A percentile compares a stretch with the other conserved stretches of the same genome.
phyloP scores from a whole-genome alignment of 2,329 filamentous ascomycete genomes.

The Penicillium sp. region DNA sequence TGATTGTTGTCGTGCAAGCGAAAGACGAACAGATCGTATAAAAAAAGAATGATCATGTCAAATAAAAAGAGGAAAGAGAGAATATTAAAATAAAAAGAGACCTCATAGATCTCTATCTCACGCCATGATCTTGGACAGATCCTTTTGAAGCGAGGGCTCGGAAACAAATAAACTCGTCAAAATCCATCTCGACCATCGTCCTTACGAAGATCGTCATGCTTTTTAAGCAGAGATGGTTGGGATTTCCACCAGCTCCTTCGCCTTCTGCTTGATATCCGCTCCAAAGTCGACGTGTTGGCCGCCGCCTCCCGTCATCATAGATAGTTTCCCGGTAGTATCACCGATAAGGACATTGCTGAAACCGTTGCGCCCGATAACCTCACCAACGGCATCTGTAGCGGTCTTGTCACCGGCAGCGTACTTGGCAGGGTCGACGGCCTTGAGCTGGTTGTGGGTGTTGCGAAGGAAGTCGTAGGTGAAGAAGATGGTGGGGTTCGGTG shows the following conservation, averaged over 20 bases:
- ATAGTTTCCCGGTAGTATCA: slow-evolving; percentile 33
- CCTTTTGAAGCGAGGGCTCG: too few relatives aligned
- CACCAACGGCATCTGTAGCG: slow-evolving; percentile 19
- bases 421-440: slow-evolving; percentile 28
- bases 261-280: slow-evolving; percentile 30
- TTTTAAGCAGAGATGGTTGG: too few relatives aligned
- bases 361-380: slow-evolving; percentile 33
- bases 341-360: slow-evolving; percentile 33
- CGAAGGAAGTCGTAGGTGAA: slow-evolving; percentile 71
- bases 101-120: neutral
- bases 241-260: too few relatives aligned
- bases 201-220: too few relatives aligned
- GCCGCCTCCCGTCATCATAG: slow-evolving; percentile 34
- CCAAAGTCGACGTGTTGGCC: slow-evolving; percentile 34
- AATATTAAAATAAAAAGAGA: neutral
- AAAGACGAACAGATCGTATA: neutral
- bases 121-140: too few relatives aligned
- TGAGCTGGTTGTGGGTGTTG: slow-evolving; percentile 62
- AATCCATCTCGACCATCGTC: too few relatives aligned
- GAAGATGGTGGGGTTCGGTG: slow-evolving; percentile 33
- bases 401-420: slow-evolving; percentile 26
- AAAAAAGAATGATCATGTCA: neutral
- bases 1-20: neutral
- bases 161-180: too few relatives aligned
- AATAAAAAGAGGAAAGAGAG: neutral